Conservation (phyloP, 2,329 filamentous ascomycete genomes). For the Penicillium sp. region DNA sequence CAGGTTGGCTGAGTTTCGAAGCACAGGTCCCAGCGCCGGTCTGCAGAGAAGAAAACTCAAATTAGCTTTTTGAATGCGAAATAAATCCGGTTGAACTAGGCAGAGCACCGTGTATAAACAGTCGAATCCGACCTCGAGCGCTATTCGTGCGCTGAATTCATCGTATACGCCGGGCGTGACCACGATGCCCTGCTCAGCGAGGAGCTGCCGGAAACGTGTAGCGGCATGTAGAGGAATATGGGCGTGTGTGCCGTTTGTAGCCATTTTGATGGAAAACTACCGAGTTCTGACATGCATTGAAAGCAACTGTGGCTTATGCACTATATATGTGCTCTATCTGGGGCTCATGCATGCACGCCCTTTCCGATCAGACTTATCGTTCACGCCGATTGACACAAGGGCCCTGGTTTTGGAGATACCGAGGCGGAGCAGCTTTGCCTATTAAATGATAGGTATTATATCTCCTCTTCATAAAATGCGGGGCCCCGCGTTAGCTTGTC, state of each 20-base stretch:
- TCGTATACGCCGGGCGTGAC: constrained; percentile 5
- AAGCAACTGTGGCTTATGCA: neutral
- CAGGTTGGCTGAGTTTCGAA: constrained; percentile 65
- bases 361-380: neutral
- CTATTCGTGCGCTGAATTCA: constrained; percentile 13
- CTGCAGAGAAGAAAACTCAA: constrained; percentile 36
- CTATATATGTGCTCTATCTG: too few species aligned
- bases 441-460: neutral
- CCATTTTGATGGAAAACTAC: neutral
- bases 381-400: neutral
- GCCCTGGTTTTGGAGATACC: neutral
- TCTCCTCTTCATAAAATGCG: neutral
- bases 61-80: too few species aligned
- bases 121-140: constrained; percentile 1
- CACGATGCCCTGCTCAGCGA: neutral
- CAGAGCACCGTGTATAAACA: constrained; percentile 10
- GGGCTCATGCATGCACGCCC: too few species aligned
- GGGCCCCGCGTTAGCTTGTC: neutral
- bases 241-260: neutral
- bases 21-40: constrained; percentile 67
- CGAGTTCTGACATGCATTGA: too few species aligned
- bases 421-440: neutral
- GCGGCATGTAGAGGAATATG: neutral
- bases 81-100: too few species aligned
- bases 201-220: neutral